These are phyloP conservation scores for Kondoa subrosea DNA, from an alignment of 768 basidiomycete genomes.

Conservation along the genomic window DNA sequence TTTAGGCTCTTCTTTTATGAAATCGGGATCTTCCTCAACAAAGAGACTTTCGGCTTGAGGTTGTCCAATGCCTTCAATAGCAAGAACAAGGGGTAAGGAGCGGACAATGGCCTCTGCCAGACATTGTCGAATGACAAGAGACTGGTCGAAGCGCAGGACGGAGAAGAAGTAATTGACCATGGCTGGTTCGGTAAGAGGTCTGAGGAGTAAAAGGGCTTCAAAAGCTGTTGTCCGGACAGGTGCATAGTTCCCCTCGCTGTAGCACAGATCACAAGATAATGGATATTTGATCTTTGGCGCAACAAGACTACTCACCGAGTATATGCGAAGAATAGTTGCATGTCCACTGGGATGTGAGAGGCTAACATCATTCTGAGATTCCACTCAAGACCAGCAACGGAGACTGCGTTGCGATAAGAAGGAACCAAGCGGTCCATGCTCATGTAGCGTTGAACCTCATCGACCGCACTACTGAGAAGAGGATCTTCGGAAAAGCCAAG, in stretches of 20 bases:
- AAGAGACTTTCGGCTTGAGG: constrained; percentile 39
- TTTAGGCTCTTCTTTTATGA: constrained; percentile 46
- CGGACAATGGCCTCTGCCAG: constrained; percentile 72
- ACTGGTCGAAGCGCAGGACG: constrained; percentile 71
- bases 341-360: constrained; percentile 58
- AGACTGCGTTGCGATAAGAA: constrained; percentile 82
- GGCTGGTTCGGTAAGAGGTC: constrained; percentile 56
- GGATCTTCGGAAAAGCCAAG: constrained; percentile 14
- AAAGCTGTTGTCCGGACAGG: constrained; percentile 85
- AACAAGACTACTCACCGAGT: constrained; percentile 48
- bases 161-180: constrained; percentile 72
- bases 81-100: constrained; percentile 65
- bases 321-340: constrained; percentile 63
- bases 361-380: constrained; percentile 60
- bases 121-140: constrained; percentile 62
- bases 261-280: constrained; percentile 17
- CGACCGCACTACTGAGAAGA: constrained; percentile 54
- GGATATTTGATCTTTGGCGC: background rate
- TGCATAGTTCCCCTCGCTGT: constrained; percentile 80
- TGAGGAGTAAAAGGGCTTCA: constrained; percentile 69
- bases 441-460: constrained; percentile 77
- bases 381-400: constrained; percentile 80
- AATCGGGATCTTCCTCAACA: constrained; percentile 41
- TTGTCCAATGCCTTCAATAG: constrained; percentile 78
- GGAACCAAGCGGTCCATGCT: constrained; percentile 91